phyloP scores from a whole-genome alignment of 2,329 filamentous ascomycete genomes.

The Ophioceras dolichostomum region DNA sequence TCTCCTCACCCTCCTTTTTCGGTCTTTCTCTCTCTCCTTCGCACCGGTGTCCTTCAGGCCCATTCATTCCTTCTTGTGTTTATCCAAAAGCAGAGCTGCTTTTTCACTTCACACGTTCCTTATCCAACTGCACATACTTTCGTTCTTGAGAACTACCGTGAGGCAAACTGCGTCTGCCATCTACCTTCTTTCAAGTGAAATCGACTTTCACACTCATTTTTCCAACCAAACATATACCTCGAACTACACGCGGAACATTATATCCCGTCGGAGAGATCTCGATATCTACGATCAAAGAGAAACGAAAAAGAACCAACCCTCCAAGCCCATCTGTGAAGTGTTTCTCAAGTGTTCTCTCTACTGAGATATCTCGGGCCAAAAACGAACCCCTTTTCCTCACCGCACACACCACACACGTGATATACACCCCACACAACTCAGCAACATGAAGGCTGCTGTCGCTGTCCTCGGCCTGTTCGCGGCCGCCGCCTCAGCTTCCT shows the following conservation, averaged over 20 bases:
- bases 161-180: conserved; percentile 3
- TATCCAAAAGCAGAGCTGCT: background rate
- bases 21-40: conserved; percentile 2
- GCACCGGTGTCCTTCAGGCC: conserved; percentile 1
- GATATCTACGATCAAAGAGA: background rate
- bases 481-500: conserved; percentile 1
- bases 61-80: conserved; percentile 1
- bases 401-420: background rate
- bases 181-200: conserved; percentile 1
- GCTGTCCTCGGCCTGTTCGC: conserved; percentile 1
- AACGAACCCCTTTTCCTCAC: background rate
- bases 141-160: background rate
- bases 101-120: background rate
- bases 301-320: background rate
- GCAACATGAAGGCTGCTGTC: conserved; percentile 2
- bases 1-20: conserved; percentile 2
- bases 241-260: background rate
- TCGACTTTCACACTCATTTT: conserved; percentile 3
- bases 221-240: background rate
- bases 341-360: too few relatives aligned
- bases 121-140: background rate
- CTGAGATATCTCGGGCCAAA: too few relatives aligned
- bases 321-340: too few relatives aligned
- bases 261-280: background rate
- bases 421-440: background rate